phyloP scores from a whole-genome alignment of 2,329 filamentous ascomycete species.

The Rhinocladiella similis region DNA sequence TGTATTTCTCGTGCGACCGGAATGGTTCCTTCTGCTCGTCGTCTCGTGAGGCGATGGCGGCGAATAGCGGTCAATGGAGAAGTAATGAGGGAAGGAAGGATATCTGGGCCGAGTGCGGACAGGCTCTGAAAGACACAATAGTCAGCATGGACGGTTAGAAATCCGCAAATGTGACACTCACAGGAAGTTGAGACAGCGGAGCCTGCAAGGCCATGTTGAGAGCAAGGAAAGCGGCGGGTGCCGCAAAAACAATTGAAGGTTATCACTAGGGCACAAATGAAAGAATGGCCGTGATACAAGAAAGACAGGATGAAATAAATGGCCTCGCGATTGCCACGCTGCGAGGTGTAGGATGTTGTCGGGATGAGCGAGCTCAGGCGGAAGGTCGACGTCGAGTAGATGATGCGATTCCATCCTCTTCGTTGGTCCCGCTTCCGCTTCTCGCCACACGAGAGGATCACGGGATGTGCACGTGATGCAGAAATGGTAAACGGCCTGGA shows the following conservation, averaged over 20 bases:
- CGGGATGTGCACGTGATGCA: not conserved
- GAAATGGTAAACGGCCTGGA: not conserved
- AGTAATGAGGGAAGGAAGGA: slow-evolving; percentile 22
- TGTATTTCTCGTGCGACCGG: slow-evolving; percentile 7
- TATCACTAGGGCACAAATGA: not conserved
- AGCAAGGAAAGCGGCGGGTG: slow-evolving; percentile 7
- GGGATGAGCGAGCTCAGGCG: not conserved
- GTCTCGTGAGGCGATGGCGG: slow-evolving; percentile 23
- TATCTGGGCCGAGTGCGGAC: slow-evolving; percentile 25
- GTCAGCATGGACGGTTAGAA: slow-evolving; percentile 9
- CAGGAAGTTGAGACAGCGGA: slow-evolving; percentile 21
- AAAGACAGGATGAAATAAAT: not conserved
- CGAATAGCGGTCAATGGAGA: slow-evolving; percentile 26
- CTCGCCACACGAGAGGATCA: not conserved
- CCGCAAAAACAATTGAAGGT: not conserved
- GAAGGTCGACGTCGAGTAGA: not conserved
- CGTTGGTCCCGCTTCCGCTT: not conserved
- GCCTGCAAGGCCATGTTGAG: slow-evolving; percentile 25
- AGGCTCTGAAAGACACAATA: slow-evolving; percentile 14
- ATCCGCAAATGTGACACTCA: slow-evolving; percentile 7
- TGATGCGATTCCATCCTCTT: not conserved
- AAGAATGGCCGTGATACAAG: not conserved
- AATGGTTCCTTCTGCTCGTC: slow-evolving; percentile 12
- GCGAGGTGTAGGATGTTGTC: not conserved
- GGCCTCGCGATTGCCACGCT: not conserved